Evolutionary conservation across 2,329 filamentous ascomycete genomes (phyloP), one percentile per base, ranked within the genome.

Genomic region (Tolypocladium sp.): DNA sequence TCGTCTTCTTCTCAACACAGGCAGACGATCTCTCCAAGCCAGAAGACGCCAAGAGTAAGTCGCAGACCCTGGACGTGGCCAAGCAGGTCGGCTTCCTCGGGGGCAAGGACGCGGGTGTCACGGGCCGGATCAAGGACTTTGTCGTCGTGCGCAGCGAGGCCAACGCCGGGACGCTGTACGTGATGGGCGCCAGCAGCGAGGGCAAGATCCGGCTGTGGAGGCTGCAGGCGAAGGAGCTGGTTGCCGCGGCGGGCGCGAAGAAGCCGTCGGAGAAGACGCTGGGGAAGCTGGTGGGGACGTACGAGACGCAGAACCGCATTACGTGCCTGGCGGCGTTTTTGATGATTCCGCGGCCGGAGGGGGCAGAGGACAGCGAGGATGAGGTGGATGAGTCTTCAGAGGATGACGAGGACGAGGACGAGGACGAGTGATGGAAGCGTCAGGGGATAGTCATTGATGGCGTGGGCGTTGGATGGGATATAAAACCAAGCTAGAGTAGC

Each of bases 41-140:
- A 13, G 67, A 72, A 27, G 70, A 73, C 13, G 76, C 78, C 37
- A 63, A 70, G 27, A 68, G 63, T 25, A 63, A 68, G 54, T 59
- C 69, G 62, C 52, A 62, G 58, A 60, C 64, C 42, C 74, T 86
- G 54, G 76, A 81, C 8, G 79, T 85, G 25, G 89, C 89, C 44
- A 83, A 84, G 67, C 79, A 89, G 22, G 70, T 94, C 15, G 90
- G 86, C n/a, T 84, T 92, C 66, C 71, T 97, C 13, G 93, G 92
- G 46, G 92, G 92, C 15, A 85, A 83, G 64, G 80, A 83, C 37
- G 81, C 80, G 2, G 88, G 86, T 0, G 81, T 94, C 56, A 75
- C 76, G 3, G 82, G 85, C 13, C 85, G 94, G 57, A 86, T 97
- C 72, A 99, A 97, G 76, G 92, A 96, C 69, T 97, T 97, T 72